Conservation (phyloP, 371 early-diverging fungal species). For the Zopfochytrium polystomum region DNA sequence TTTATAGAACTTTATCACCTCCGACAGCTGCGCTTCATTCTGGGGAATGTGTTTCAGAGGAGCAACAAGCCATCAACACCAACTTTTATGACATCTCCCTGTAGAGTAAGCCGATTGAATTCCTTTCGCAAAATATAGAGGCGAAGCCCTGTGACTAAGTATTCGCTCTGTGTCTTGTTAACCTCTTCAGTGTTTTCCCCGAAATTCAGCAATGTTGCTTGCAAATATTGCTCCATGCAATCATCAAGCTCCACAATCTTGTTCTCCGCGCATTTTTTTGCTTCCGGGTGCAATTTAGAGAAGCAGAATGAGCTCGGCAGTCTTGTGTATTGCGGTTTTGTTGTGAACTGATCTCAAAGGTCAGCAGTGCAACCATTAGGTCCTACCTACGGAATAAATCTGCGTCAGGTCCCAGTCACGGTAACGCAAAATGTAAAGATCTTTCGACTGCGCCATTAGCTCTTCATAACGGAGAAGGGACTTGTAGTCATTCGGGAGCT, state of each 20-base stretch:
- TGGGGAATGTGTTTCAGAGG: constrained; percentile 7
- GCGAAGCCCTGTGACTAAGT: constrained; percentile 34
- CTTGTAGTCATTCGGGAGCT: constrained; percentile 9
- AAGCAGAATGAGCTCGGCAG: constrained; percentile 27
- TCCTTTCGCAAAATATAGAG: constrained; percentile 37
- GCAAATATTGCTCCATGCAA: constrained; percentile 43
- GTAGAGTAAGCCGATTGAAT: constrained; percentile 25
- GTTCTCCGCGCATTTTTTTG: constrained; percentile 39
- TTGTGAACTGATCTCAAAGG: neutral
- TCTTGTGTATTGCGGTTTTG: constrained; percentile 6
- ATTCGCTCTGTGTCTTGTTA: constrained; percentile 42
- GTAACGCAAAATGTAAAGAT: constrained; percentile 1
- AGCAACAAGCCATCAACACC: neutral
- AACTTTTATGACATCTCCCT: constrained; percentile 26
- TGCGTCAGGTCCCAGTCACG: constrained; percentile 12
- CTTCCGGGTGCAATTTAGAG: constrained; percentile 22
- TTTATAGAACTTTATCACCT: constrained; percentile 43
- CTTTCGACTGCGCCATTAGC: constrained; percentile 15
- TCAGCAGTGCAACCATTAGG: no score
- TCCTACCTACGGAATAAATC: no score
- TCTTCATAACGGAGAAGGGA: constrained; percentile 9
- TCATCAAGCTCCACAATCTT: constrained; percentile 47
- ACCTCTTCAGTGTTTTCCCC: constrained; percentile 47
- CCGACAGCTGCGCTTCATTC: constrained; percentile 34
- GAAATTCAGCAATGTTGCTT: constrained; percentile 41